Evolutionary conservation across 805 yeast species (phyloP).

Genomic region (Maudiozyma saulgeensis): DNA sequence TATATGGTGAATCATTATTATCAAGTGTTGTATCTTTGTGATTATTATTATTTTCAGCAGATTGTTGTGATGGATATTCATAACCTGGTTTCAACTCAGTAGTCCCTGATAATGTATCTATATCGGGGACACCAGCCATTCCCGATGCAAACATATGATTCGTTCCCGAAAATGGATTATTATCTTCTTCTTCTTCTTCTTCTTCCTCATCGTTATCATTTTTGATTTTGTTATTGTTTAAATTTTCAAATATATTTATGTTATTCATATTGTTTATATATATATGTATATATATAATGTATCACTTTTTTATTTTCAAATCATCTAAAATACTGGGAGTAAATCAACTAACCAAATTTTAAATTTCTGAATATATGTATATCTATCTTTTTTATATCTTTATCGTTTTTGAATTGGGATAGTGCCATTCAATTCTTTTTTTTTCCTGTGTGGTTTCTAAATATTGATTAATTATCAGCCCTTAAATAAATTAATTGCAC

Average conservation of each 20-base stretch:
- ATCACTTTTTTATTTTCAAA: no score
- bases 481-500: no score
- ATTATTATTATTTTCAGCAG: neutral
- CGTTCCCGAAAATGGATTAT: constrained; percentile 33
- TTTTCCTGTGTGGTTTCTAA: no score
- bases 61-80: neutral
- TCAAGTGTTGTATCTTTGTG: neutral
- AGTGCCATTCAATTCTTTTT: no score
- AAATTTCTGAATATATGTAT: no score
- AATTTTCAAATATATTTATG: constrained; percentile 11
- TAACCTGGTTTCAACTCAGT: neutral
- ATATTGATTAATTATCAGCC: no score
- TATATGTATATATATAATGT: neutral
- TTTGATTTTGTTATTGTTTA: neutral
- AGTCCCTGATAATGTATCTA: no score
- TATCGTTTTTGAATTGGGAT: no score
- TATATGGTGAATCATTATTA: neutral
- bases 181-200: constrained; percentile 28
- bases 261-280: neutral
- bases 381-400: no score
- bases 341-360: no score
- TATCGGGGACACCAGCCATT: constrained; percentile 17
- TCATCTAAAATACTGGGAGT: no score
- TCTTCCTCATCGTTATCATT: neutral
- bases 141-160: constrained; percentile 32